phyloP scores from a whole-genome alignment of 176 grass and related monocot genomes.

The Areca catechu region DNA sequence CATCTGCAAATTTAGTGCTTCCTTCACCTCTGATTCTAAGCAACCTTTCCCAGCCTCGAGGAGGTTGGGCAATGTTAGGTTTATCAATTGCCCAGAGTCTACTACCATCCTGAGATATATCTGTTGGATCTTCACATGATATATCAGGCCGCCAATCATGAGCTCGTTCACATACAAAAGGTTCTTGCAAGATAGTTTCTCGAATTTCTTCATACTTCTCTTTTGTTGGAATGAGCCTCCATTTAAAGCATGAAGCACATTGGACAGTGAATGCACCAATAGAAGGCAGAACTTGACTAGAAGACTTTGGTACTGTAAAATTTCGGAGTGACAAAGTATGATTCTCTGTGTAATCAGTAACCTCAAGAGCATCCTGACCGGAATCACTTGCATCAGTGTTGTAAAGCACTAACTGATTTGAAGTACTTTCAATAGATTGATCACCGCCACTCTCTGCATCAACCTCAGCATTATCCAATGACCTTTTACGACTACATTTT shows the following conservation, averaged over 20 bases:
- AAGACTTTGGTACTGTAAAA: not conserved
- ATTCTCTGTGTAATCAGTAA: conserved; percentile 11
- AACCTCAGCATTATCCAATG: not conserved
- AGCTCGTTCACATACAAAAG: conserved; percentile 49
- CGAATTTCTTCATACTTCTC: conserved; percentile 72
- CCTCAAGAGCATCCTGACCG: conserved; percentile 2
- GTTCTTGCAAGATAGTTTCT: conserved; percentile 25
- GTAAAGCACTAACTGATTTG: conserved; percentile 30
- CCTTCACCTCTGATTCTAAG: conserved; percentile 56
- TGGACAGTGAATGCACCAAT: conserved; percentile 53
- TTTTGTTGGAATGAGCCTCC: conserved; percentile 55
- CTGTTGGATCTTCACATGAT: conserved; percentile 40
- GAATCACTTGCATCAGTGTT: conserved; percentile 13
- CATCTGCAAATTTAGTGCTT: conserved; percentile 56
- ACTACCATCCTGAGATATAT: conserved; percentile 52
- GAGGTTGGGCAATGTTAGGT: conserved; percentile 35
- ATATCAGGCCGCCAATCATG: conserved; percentile 52
- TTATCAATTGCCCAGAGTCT: conserved; percentile 69
- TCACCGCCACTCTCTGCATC: not conserved
- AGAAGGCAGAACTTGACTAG: conserved; percentile 29
- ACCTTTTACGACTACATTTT: conserved; percentile 1
- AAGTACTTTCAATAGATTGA: conserved; percentile 1
- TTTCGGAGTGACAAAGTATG: not conserved
- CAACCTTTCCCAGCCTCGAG: conserved; percentile 58
- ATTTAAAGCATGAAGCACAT: conserved; percentile 66